A percentile compares a stretch with the other conserved stretches of the same genome.
Evolutionary conservation across 2,329 filamentous ascomycete genomes (phyloP).

Genomic region (Cytospora chrysosperma): DNA sequence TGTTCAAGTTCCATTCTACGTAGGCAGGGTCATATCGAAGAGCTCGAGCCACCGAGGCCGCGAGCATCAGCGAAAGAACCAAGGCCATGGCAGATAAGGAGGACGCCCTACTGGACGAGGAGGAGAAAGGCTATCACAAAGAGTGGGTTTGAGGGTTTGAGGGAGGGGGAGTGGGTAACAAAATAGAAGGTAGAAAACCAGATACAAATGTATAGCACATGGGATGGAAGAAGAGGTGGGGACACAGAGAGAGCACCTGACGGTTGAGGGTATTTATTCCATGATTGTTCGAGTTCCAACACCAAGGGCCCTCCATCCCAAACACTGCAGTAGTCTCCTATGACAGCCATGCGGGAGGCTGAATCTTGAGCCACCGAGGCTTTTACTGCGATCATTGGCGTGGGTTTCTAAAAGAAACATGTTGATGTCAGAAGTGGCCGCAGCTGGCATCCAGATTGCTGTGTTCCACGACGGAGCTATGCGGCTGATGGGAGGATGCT

Average conservation of each 20-base stretch:
- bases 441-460: constrained; percentile 4
- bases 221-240: neutral
- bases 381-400: constrained; percentile 2
- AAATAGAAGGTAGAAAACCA: neutral
- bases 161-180: neutral
- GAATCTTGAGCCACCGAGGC: neutral
- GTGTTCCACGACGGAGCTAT: neutral
- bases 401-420: neutral
- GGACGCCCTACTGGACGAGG: constrained; percentile 24
- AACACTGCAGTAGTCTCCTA: neutral
- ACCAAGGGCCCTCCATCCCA: neutral
- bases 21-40: constrained; percentile 29
- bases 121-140: neutral
- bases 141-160: too few species aligned
- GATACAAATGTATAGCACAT: neutral
- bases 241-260: neutral
- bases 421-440: neutral
- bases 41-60: constrained; percentile 26
- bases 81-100: constrained; percentile 23
- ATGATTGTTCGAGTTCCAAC: neutral
- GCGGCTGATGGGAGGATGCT: constrained; percentile 6
- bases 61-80: constrained; percentile 17
- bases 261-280: constrained; percentile 5
- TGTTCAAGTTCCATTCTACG: constrained; percentile 58
- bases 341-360: constrained; percentile 1